Evolutionary conservation across 2,329 filamentous ascomycete genomes (phyloP).

Genomic region (Venturia aucupariae): DNA sequence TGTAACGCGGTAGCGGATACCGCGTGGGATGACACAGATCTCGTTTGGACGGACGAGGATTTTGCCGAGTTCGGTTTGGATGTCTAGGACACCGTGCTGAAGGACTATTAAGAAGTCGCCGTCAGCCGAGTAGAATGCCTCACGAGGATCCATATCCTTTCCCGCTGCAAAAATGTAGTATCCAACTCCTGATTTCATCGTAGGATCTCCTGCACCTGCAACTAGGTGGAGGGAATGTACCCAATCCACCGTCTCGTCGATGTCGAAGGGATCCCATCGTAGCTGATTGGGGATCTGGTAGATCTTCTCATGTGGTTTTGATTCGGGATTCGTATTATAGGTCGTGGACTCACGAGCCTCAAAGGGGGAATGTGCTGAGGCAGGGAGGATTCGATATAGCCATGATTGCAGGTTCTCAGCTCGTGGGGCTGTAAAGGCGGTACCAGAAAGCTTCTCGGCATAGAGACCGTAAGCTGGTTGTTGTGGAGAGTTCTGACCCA

Average conservation of each 20-base stretch:
- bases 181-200: slow-evolving; percentile 27
- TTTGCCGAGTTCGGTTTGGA: slow-evolving; percentile 67
- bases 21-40: slow-evolving; percentile 66
- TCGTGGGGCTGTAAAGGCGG: slow-evolving; percentile 49
- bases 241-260: slow-evolving; percentile 51
- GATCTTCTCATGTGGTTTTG: slow-evolving; percentile 37
- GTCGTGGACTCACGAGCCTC: slow-evolving; percentile 39
- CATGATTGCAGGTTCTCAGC: slow-evolving; percentile 49
- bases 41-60: slow-evolving; percentile 70
- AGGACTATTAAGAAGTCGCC: slow-evolving; percentile 70
- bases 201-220: slow-evolving; percentile 30
- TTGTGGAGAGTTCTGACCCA: slow-evolving; percentile 74
- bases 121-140: slow-evolving; percentile 52
- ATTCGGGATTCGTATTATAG: slow-evolving; percentile 42
- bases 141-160: slow-evolving; percentile 27
- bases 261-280: slow-evolving; percentile 18
- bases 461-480: slow-evolving; percentile 71
- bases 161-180: slow-evolving; percentile 28
- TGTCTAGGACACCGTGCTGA: slow-evolving; percentile 64
- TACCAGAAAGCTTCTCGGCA: slow-evolving; percentile 60
- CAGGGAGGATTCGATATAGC: slow-evolving; percentile 49
- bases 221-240: slow-evolving; percentile 57
- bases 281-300: slow-evolving; percentile 18
- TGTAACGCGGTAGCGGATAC: slow-evolving; percentile 63
- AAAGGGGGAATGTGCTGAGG: slow-evolving; percentile 49